Evolutionary conservation across 139 green algal genomes (phyloP), one percentile per base, ranked within the genome.

Genomic region (Zygnema circumcarinatum): DNA sequence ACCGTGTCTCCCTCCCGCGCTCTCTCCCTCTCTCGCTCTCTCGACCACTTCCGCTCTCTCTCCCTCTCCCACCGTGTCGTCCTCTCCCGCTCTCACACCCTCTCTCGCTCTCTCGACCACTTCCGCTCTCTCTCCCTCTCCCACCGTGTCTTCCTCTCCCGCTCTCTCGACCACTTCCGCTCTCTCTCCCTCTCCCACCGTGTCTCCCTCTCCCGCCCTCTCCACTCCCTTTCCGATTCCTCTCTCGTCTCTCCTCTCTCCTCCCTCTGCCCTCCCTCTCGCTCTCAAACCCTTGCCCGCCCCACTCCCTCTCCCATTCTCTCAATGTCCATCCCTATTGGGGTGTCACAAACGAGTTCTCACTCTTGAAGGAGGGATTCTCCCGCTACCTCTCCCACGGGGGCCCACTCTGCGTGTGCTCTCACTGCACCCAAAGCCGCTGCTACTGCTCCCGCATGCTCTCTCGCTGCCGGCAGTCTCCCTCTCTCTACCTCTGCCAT

Each of bases 401-500:
- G 69, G 3, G 69, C 69, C 69, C 69, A 78, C 11, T 78, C 69
- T 41, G 16, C 69, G 16, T 78, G 36, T 41, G 69, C 69, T 40
- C 69, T 53, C 35, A 25, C 69, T 53, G 69, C 69, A 40, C 69
- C 36, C 69, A 78, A 78, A 29, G 69, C 69, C 7, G 69, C 69
- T 78, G 69, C 7, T 29, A 78, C 69, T 29, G 11, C 69, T 42
- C 7, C 69, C 11, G 69, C 69, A 11, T 78, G 69, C 35, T 25
- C 35, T 78, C 36, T 78, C 16, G 69, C 69, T 53, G 11, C 7
- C 7, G 11, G 7, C 7, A 78, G 3, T 3, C 11, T 42, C 35
- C 36, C 36, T 78, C 11, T 40, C 36, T 78, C 7, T 29, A 78
- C 7, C 16, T 53, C 36, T 29, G 16, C 7, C 69, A 78, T 78